Evolutionary conservation across 371 early-diverging fungal species (phyloP).

Genomic region (Encephalitozoon intestinalis): DNA sequence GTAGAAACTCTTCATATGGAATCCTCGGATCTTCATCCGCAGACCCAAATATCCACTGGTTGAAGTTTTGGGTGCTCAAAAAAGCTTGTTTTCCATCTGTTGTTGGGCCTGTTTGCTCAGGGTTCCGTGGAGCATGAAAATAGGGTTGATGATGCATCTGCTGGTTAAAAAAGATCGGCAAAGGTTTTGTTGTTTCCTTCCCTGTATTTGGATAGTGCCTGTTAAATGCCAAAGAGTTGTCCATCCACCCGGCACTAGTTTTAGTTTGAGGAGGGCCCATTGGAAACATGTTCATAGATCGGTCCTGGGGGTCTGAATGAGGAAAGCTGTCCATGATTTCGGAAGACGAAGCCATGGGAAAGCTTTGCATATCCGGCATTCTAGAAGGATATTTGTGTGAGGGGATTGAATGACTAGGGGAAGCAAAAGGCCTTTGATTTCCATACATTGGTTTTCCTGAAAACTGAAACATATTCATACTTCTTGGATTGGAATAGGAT

Average conservation of each 20-base stretch:
- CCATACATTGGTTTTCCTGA: neutral
- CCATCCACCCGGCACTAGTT: neutral
- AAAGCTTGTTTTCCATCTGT: neutral
- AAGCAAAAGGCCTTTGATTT: neutral
- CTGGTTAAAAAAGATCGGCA: neutral
- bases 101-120: neutral
- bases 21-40: neutral
- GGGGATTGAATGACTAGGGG: neutral
- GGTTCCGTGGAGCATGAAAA: neutral
- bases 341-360: neutral
- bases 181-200: neutral
- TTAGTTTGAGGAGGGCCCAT: neutral
- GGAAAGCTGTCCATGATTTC: neutral
- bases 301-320: neutral
- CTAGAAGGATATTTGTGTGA: neutral
- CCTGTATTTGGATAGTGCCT: neutral
- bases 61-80: neutral
- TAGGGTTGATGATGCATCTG: slow-evolving; percentile 1
- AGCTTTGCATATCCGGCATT: neutral
- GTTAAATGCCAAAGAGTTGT: neutral
- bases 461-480: neutral
- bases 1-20: neutral
- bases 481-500: neutral
- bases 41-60: neutral
- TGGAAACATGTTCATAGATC: neutral